These are phyloP conservation scores for Pseudonitzschia multiseries DNA, from an alignment of 108 stramenopile genomes.

Conservation along the genomic window DNA sequence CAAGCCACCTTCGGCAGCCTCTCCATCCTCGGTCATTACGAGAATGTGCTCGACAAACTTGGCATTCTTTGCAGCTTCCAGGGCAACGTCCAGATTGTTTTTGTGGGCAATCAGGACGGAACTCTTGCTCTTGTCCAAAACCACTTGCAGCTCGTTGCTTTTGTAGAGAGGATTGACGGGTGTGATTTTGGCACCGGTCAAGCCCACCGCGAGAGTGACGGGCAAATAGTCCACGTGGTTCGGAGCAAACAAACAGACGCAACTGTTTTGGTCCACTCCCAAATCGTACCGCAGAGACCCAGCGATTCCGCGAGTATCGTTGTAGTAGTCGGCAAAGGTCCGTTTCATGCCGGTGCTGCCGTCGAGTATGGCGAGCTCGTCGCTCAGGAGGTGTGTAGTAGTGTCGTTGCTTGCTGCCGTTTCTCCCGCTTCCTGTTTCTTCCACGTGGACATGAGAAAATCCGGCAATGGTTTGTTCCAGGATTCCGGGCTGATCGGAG, in stretches of 20 bases:
- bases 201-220: constrained; percentile 64
- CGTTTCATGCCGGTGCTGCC: constrained; percentile 69
- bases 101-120: constrained; percentile 75
- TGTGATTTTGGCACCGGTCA: constrained; percentile 74
- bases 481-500: constrained; percentile 42
- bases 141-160: constrained; percentile 50
- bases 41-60: constrained; percentile 59
- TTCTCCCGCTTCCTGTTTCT: constrained; percentile 12
- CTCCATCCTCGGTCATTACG: constrained; percentile 63
- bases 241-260: constrained; percentile 79
- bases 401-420: background rate
- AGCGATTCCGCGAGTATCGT: constrained; percentile 49
- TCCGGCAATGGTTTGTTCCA: constrained; percentile 52
- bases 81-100: constrained; percentile 55
- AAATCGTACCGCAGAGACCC: constrained; percentile 55
- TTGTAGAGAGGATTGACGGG: constrained; percentile 89
- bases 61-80: constrained; percentile 58
- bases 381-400: constrained; percentile 14
- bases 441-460: constrained; percentile 62
- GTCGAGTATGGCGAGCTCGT: constrained; percentile 75
- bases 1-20: constrained; percentile 55
- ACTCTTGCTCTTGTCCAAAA: constrained; percentile 62
- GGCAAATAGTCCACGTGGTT: constrained; percentile 90
- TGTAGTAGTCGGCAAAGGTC: constrained; percentile 67
- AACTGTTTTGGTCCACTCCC: constrained; percentile 45